A percentile compares a stretch with the other conserved stretches of the same genome.
Evolutionary conservation across 495 filamentous ascomycete genomes (phyloP).

Genomic region (Mycothermus thermophilus): DNA sequence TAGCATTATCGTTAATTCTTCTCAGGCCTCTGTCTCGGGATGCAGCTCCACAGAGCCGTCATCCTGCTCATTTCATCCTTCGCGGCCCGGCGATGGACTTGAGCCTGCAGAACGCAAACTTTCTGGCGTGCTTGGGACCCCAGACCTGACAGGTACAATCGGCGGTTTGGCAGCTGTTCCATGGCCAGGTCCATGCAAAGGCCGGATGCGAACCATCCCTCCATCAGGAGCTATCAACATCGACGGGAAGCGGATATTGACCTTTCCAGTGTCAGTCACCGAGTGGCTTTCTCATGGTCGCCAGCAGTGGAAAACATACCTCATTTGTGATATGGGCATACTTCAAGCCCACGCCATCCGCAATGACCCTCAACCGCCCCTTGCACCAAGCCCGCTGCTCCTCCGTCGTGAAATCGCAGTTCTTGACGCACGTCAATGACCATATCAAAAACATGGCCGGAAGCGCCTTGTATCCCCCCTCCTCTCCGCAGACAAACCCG

Average conservation of each 20-base stretch:
- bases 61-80: too few relatives aligned
- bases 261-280: constrained; percentile 7
- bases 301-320: constrained; percentile 44
- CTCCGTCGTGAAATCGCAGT: constrained; percentile 31
- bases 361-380: constrained; percentile 29
- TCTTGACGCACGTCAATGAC: constrained; percentile 23
- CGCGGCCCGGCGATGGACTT: too few relatives aligned
- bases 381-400: constrained; percentile 31
- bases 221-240: constrained; percentile 34
- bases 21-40: too few relatives aligned
- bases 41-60: neutral
- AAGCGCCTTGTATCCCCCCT: constrained; percentile 26
- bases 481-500: constrained; percentile 27
- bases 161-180: too few relatives aligned
- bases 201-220: constrained; percentile 10
- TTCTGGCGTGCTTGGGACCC: constrained; percentile 1
- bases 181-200: too few relatives aligned
- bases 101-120: constrained; percentile 3
- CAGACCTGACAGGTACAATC: too few relatives aligned
- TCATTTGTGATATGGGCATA: constrained; percentile 30
- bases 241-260: constrained; percentile 33
- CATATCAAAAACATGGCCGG: constrained; percentile 30
- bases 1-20: too few relatives aligned
- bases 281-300: too few relatives aligned
- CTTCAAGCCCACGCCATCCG: constrained; percentile 27